Evolutionary conservation across 1,284 basidiomycete genomes (phyloP).

Genomic region (Trichosporon asahii): DNA sequence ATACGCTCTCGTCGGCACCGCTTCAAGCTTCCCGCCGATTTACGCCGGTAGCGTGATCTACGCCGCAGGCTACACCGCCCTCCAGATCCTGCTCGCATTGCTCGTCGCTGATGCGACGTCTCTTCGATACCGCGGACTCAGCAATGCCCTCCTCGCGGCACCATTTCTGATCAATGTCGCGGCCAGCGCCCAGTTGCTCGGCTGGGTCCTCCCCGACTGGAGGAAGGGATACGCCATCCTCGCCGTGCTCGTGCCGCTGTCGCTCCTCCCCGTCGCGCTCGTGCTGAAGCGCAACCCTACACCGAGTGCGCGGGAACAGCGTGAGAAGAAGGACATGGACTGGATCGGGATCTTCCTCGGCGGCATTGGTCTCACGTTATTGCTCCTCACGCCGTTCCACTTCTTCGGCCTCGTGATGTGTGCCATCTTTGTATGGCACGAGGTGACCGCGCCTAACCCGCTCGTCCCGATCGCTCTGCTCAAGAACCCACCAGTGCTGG

Average conservation of each 20-base stretch:
- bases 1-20: constrained; percentile 64
- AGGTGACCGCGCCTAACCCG: constrained; percentile 53
- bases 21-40: constrained; percentile 58
- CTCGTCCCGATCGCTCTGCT: constrained; percentile 59
- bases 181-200: constrained; percentile 64
- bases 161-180: constrained; percentile 65
- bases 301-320: background rate
- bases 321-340: background rate
- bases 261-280: constrained; percentile 40
- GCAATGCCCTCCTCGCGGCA: constrained; percentile 62
- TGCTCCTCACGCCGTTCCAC: background rate
- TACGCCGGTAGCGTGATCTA: constrained; percentile 32
- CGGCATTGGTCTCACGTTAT: background rate
- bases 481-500: constrained; percentile 60
- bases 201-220: constrained; percentile 57
- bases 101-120: constrained; percentile 76
- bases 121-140: constrained; percentile 69
- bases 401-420: constrained; percentile 51
- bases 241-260: constrained; percentile 48
- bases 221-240: constrained; percentile 69
- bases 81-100: constrained; percentile 70
- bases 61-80: constrained; percentile 55
- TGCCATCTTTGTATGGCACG: constrained; percentile 52
- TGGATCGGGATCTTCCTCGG: constrained; percentile 1
- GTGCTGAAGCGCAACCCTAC: background rate